A percentile compares a stretch with the other conserved stretches of the same genome.
Evolutionary conservation across 176 grass and related monocot genomes (phyloP).

Genomic region (Rhynchospora breviuscula): DNA sequence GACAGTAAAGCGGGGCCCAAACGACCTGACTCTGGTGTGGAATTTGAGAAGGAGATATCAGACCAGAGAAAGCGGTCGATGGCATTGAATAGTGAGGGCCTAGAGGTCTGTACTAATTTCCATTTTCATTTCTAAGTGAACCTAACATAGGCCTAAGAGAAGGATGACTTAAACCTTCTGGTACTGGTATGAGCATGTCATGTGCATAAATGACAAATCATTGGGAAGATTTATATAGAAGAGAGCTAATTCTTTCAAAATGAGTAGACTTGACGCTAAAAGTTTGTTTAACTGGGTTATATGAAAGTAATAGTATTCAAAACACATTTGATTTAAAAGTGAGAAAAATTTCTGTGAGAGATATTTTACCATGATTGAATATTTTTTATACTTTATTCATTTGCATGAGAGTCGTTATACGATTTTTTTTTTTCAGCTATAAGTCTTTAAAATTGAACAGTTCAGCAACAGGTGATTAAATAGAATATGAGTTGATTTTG

Average conservation of each 20-base stretch:
- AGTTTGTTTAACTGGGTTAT: not conserved
- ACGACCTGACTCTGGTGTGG: slow-evolving; percentile 28
- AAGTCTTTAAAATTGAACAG: slow-evolving; percentile 3
- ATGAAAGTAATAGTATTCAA: not conserved
- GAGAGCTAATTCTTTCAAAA: not conserved
- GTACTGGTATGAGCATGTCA: not conserved
- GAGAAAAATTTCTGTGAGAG: not conserved
- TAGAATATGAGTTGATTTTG: not conserved
- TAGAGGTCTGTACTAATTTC: slow-evolving; percentile 48
- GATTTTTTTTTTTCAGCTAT: slow-evolving; percentile 7
- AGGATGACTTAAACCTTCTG: not conserved
- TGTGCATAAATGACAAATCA: not conserved
- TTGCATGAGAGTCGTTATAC: not conserved
- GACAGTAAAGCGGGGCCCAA: slow-evolving; percentile 28
- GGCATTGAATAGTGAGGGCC: slow-evolving; percentile 79
- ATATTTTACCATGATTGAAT: not conserved
- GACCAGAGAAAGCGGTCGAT: slow-evolving; percentile 64
- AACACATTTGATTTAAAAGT: not conserved
- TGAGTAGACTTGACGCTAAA: not conserved
- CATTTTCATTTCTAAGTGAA: not conserved
- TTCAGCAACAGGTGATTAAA: not conserved
- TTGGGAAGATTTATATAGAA: not conserved
- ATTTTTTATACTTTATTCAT: not conserved
- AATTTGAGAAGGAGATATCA: slow-evolving; percentile 39
- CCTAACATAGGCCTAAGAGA: not conserved